Conservation (phyloP, 192 early-diverging fungal species). For the Rhizoclosmatium sp. region DNA sequence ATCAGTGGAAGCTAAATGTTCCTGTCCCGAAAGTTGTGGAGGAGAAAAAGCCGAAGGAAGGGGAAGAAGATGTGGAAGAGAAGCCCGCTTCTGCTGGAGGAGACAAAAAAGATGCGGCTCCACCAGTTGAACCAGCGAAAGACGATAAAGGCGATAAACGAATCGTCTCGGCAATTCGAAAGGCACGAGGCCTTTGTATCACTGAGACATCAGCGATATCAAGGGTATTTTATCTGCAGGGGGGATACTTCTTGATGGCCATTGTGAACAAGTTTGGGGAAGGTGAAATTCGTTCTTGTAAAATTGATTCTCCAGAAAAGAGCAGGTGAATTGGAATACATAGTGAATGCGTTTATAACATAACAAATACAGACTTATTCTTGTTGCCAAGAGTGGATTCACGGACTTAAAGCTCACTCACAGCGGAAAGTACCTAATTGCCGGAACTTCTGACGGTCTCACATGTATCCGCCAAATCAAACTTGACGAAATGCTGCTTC, state of each 20-base stretch:
- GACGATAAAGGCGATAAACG: constrained; percentile 38
- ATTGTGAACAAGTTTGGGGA: constrained; percentile 57
- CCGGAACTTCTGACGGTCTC: constrained; percentile 54
- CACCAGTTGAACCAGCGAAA: background rate
- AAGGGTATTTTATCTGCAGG: constrained; percentile 52
- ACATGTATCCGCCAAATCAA: constrained; percentile 54
- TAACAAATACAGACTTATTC: constrained; percentile 43
- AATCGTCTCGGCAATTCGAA: constrained; percentile 49
- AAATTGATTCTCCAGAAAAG: constrained; percentile 49
- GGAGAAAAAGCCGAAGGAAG: constrained; percentile 23
- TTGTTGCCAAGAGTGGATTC: constrained; percentile 45
- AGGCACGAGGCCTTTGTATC: constrained; percentile 54
- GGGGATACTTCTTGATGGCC: constrained; percentile 63
- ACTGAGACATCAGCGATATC: constrained; percentile 43
- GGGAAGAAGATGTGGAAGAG: constrained; percentile 29
- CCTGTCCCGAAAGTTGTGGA: constrained; percentile 37
- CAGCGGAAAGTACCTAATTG: constrained; percentile 55
- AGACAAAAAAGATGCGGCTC: constrained; percentile 27
- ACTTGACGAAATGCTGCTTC: constrained; percentile 52
- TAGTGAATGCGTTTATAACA: background rate
- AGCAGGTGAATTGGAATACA: constrained; percentile 53
- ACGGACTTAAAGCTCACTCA: constrained; percentile 49
- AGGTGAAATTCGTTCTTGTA: constrained; percentile 57
- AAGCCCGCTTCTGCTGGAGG: background rate
- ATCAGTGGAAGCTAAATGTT: constrained; percentile 54